Conservation (phyloP, 441 rosid species). For the Pelargonium myrrhifolium region DNA sequence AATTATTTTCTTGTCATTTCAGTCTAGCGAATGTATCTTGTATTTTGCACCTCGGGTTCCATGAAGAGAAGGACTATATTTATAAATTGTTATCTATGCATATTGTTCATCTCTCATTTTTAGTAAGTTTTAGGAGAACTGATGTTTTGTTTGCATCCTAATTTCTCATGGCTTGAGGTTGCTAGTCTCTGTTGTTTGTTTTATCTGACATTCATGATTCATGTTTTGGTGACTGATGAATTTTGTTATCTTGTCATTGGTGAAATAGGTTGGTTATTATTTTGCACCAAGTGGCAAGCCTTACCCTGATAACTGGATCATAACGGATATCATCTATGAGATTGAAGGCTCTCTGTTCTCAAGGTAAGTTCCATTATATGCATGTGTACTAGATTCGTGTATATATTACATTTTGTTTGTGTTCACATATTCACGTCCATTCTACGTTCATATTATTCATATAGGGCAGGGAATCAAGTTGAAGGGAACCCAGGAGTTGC, state of each 20-base stretch:
- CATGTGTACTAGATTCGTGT: neutral
- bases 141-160: neutral
- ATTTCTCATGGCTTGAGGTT: neutral
- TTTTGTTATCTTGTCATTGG: constrained; percentile 27
- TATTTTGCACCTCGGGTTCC: neutral
- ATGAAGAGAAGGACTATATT: neutral
- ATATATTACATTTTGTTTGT: neutral
- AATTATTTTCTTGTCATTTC: neutral
- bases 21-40: neutral
- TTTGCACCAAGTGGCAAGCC: constrained; percentile 98
- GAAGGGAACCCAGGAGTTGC: constrained; percentile 87
- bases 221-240: constrained; percentile 15
- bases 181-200: constrained; percentile 8
- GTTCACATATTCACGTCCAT: neutral
- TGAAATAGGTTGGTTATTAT: constrained; percentile 80
- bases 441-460: constrained; percentile 13
- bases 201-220: constrained; percentile 21
- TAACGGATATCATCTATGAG: constrained; percentile 86
- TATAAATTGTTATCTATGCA: neutral
- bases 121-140: neutral
- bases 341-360: constrained; percentile 77
- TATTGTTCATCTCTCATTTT: constrained; percentile 4
- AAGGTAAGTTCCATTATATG: constrained; percentile 37
- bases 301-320: constrained; percentile 98
- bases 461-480: constrained; percentile 78